Conservation (phyloP, 805 yeast genomes). For the Sugiyamaella marilandica region DNA sequence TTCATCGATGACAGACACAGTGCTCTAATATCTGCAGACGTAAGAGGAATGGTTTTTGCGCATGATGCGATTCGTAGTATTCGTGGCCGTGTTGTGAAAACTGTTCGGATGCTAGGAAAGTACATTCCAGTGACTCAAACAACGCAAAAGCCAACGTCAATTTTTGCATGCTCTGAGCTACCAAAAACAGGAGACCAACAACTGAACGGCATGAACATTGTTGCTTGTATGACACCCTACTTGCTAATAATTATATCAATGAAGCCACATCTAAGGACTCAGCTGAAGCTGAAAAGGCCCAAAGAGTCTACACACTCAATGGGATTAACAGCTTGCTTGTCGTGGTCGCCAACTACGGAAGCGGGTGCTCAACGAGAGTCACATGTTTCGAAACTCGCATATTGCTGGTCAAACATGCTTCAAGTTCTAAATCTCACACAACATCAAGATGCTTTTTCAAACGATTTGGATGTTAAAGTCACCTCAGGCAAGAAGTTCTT, state of each 20-base stretch:
- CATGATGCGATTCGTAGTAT: constrained; percentile 63
- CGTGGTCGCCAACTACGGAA: constrained; percentile 59
- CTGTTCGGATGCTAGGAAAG: constrained; percentile 52
- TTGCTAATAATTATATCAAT: constrained; percentile 52
- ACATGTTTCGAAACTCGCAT: constrained; percentile 44
- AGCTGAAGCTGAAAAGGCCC: constrained; percentile 50
- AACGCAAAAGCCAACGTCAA: constrained; percentile 26
- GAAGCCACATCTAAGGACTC: constrained; percentile 47
- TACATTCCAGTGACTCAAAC: constrained; percentile 21
- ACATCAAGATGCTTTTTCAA: constrained; percentile 28
- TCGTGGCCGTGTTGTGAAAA: constrained; percentile 44
- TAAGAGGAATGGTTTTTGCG: constrained; percentile 50
- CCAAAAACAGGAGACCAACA: constrained; percentile 58
- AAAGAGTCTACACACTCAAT: constrained; percentile 31
- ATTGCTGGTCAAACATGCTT: constrained; percentile 61
- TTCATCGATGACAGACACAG: constrained; percentile 51
- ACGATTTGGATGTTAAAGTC: constrained; percentile 32
- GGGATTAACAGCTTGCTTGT: constrained; percentile 42
- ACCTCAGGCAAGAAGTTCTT: constrained; percentile 41
- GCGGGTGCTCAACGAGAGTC: background rate
- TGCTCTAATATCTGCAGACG: constrained; percentile 53
- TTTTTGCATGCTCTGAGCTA: constrained; percentile 44
- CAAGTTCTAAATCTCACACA: constrained; percentile 48
- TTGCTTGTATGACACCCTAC: constrained; percentile 54
- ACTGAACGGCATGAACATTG: constrained; percentile 54